These are phyloP conservation scores for Oryza punctata DNA, from an alignment of 176 grass and related monocot genomes.

Conservation along the genomic window DNA sequence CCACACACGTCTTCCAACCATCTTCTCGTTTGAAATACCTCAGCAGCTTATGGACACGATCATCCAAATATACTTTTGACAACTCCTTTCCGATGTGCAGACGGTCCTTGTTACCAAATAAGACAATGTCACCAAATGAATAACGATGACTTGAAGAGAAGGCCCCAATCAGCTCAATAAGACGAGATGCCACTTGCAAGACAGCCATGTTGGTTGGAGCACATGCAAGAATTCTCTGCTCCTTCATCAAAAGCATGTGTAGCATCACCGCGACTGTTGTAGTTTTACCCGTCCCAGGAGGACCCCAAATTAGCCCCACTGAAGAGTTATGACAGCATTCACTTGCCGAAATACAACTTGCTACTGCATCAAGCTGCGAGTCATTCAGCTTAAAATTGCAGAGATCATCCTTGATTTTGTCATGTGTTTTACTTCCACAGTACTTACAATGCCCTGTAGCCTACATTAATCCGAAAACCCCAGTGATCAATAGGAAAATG, in stretches of 20 bases:
- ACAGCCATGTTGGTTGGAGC: constrained; percentile 87
- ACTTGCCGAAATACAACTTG: constrained; percentile 54
- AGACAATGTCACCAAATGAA: constrained; percentile 73
- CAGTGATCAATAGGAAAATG: constrained; percentile 26
- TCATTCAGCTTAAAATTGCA: constrained; percentile 59
- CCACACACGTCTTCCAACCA: constrained; percentile 59
- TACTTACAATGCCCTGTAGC: constrained; percentile 42
- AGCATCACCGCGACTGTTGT: constrained; percentile 72
- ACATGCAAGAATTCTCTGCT: constrained; percentile 70
- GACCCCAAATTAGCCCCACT: constrained; percentile 72
- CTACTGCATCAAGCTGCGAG: constrained; percentile 60
- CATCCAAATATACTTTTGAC: constrained; percentile 65
- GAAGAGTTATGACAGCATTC: constrained; percentile 53
- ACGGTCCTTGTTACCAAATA: constrained; percentile 82
- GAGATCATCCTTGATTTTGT: constrained; percentile 47
- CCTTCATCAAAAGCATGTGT: constrained; percentile 54
- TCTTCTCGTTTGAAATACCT: constrained; percentile 43
- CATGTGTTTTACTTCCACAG: constrained; percentile 39
- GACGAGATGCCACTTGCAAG: constrained; percentile 66
- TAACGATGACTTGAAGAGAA: constrained; percentile 27
- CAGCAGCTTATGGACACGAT: constrained; percentile 54
- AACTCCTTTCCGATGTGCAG: constrained; percentile 56
- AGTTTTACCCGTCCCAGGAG: constrained; percentile 88
- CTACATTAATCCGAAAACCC: constrained; percentile 39
- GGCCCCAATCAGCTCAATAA: constrained; percentile 57